A percentile compares a stretch with the other conserved stretches of the same genome.
These are phyloP conservation scores for Earliella scabrosa DNA, from an alignment of 1,284 basidiomycete species.

Conservation along the genomic window DNA sequence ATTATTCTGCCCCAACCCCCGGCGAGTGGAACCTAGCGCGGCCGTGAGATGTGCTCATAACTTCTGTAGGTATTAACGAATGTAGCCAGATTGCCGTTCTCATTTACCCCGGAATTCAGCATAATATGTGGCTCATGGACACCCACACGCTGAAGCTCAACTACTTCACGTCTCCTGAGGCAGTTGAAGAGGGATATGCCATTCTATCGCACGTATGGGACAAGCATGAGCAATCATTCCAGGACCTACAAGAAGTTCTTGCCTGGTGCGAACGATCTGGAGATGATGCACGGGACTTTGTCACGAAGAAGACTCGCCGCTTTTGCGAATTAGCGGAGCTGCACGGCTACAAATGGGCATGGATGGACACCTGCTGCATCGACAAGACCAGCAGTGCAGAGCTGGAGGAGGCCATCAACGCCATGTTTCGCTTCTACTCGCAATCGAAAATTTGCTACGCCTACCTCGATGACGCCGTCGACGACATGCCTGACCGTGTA, in stretches of 20 bases:
- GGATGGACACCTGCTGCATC: constrained; percentile 23
- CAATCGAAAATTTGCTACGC: no score
- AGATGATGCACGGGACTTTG: constrained; percentile 4
- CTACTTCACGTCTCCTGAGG: not conserved
- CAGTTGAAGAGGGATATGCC: not conserved
- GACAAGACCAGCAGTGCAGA: no score
- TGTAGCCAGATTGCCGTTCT: no score
- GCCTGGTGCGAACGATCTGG: not conserved
- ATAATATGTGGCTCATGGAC: not conserved
- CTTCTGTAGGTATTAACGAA: no score
- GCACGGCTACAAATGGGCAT: constrained; percentile 12
- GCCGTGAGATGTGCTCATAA: no score
- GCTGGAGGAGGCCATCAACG: no score
- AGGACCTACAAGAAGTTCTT: not conserved
- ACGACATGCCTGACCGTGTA: no score
- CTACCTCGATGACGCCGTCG: no score
- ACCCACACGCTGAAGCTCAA: not conserved
- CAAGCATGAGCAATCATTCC: not conserved
- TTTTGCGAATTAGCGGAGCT: constrained; percentile 8
- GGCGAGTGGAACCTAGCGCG: no score
- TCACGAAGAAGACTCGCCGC: not conserved
- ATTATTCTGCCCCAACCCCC: no score
- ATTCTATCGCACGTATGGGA: constrained; percentile 2
- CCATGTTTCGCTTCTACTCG: no score
- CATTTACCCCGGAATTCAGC: no score